A percentile compares a stretch with the other conserved stretches of the same genome.
Conservation (phyloP, 1,284 basidiomycete genomes). For the Cryptococcus sp. region DNA sequence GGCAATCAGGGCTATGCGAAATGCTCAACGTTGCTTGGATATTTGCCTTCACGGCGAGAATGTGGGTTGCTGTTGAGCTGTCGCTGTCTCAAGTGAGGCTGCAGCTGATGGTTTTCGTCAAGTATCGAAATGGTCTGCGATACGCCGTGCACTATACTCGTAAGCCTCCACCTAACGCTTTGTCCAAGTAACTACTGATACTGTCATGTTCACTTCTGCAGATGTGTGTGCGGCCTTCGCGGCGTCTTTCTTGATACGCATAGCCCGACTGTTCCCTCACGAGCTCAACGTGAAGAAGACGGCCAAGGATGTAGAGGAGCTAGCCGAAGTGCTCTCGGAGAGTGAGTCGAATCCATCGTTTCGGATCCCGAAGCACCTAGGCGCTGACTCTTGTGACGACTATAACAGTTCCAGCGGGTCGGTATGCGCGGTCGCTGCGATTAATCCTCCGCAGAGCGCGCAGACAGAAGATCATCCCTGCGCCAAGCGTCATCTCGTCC, state of each 20-base stretch:
- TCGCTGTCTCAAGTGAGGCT: neutral
- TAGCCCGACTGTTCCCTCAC: constrained; percentile 80
- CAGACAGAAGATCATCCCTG: constrained; percentile 62
- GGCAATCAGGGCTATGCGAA: constrained; percentile 52
- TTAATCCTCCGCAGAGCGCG: constrained; percentile 80
- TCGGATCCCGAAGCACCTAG: too few species aligned
- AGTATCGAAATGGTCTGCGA: constrained; percentile 85
- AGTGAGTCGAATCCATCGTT: constrained; percentile 57
- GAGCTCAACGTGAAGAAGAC: constrained; percentile 78
- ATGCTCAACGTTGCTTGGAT: constrained; percentile 52
- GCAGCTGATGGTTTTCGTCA: constrained; percentile 33
- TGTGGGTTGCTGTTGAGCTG: constrained; percentile 17
- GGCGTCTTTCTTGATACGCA: constrained; percentile 80
- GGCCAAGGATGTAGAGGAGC: constrained; percentile 72
- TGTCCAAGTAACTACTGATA: neutral
- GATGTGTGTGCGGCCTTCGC: constrained; percentile 91
- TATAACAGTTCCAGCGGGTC: constrained; percentile 65
- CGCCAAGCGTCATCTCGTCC: constrained; percentile 46
- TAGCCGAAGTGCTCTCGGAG: constrained; percentile 71
- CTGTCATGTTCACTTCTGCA: constrained; percentile 52
- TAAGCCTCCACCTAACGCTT: constrained; percentile 52
- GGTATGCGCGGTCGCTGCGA: constrained; percentile 82
- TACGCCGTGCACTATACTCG: constrained; percentile 60
- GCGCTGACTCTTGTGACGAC: neutral
- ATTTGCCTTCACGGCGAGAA: constrained; percentile 51